phyloP scores from a whole-genome alignment of 352 stramenopile genomes.

The Globisporangium rhizosaccharum region DNA sequence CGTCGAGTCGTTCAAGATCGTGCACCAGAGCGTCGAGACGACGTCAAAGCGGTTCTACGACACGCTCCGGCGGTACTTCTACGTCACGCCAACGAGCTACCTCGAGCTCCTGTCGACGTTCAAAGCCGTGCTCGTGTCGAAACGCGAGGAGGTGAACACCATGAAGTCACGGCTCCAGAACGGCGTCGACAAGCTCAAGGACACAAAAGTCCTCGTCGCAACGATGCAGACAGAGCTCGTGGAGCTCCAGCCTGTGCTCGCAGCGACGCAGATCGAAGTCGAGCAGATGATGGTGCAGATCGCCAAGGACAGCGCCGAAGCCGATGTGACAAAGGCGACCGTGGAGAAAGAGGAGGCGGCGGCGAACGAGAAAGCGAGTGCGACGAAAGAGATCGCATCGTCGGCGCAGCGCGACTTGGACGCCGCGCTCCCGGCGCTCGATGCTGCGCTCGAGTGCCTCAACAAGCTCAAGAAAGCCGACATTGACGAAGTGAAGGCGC shows the following conservation, averaged over 20 bases:
- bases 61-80: slow-evolving; percentile 84
- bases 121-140: slow-evolving; percentile 81
- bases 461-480: slow-evolving; percentile 90
- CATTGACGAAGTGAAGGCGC: slow-evolving; percentile 90
- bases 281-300: slow-evolving; percentile 91
- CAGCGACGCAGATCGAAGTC: slow-evolving; percentile 73
- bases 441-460: slow-evolving; percentile 84
- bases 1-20: slow-evolving; percentile 83
- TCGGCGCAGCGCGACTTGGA: slow-evolving; percentile 87
- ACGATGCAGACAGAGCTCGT: slow-evolving; percentile 85
- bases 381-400: slow-evolving; percentile 88
- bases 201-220: slow-evolving; percentile 74
- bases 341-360: slow-evolving; percentile 87
- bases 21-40: slow-evolving; percentile 88
- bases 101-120: slow-evolving; percentile 91
- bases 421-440: slow-evolving; percentile 79
- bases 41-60: slow-evolving; percentile 85
- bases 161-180: slow-evolving; percentile 84
- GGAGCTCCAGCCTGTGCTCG: slow-evolving; percentile 75
- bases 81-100: slow-evolving; percentile 93
- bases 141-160: slow-evolving; percentile 88
- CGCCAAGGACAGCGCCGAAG: slow-evolving; percentile 85
- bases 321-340: slow-evolving; percentile 80
- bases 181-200: slow-evolving; percentile 81
- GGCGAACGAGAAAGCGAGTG: slow-evolving; percentile 79